Conservation (phyloP, 768 basidiomycete species). For the Heimioporus sp. region DNA sequence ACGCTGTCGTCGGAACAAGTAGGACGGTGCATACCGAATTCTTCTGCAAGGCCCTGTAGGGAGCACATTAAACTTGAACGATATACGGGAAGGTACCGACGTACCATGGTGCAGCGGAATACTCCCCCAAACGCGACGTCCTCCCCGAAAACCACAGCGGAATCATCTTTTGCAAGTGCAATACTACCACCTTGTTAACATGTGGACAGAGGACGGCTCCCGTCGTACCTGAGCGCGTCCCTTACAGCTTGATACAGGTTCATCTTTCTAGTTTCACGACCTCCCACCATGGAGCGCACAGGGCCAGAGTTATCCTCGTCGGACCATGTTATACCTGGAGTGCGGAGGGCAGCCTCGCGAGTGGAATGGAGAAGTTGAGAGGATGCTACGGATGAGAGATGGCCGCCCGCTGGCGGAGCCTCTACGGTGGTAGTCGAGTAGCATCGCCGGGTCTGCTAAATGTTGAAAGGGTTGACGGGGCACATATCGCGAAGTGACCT, state of each 20-base stretch:
- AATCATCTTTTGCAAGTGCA: constrained; percentile 81
- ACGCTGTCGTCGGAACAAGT: neutral
- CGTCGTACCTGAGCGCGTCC: constrained; percentile 76
- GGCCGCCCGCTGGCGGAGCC: constrained; percentile 78
- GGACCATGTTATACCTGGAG: constrained; percentile 69
- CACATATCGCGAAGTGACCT: constrained; percentile 1
- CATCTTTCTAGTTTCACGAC: constrained; percentile 91
- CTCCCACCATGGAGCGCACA: constrained; percentile 53
- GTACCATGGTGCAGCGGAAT: constrained; percentile 89
- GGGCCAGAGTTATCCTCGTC: constrained; percentile 52
- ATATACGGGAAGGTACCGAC: constrained; percentile 11
- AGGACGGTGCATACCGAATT: constrained; percentile 60
- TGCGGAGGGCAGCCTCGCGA: constrained; percentile 68
- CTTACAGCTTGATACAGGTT: constrained; percentile 92
- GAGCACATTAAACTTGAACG: neutral
- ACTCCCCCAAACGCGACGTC: constrained; percentile 95
- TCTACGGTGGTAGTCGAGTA: constrained; percentile 52
- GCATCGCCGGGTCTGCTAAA: constrained; percentile 33
- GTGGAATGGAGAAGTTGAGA: constrained; percentile 63
- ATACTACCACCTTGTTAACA: constrained; percentile 48
- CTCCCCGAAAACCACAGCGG: constrained; percentile 86
- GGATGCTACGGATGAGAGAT: constrained; percentile 67
- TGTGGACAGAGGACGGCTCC: neutral
- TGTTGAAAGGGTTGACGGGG: neutral
- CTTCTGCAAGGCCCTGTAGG: constrained; percentile 80